A percentile compares a stretch with the other conserved stretches of the same genome.
Evolutionary conservation across 2,329 filamentous ascomycete genomes (phyloP).

Genomic region (Elsinoe ampelina): DNA sequence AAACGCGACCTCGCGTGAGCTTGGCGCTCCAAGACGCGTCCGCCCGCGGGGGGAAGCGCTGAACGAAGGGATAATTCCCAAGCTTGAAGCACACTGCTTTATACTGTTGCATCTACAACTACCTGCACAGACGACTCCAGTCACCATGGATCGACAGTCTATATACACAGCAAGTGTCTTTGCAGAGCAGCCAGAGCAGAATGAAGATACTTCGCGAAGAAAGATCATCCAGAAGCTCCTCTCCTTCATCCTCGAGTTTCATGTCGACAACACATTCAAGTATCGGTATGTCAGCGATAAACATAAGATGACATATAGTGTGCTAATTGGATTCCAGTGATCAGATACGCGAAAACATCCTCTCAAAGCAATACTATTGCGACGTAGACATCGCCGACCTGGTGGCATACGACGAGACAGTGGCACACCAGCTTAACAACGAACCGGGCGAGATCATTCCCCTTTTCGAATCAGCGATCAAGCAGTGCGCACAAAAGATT

Average conservation of each 20-base stretch:
- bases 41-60: constrained; percentile 3
- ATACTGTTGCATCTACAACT: neutral
- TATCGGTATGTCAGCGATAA: constrained; percentile 57
- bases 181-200: constrained; percentile 33
- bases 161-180: constrained; percentile 80
- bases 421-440: constrained; percentile 79
- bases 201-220: constrained; percentile 26
- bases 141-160: constrained; percentile 73
- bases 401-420: constrained; percentile 91
- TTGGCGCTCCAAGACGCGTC: neutral
- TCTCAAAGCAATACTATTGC: constrained; percentile 90
- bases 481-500: constrained; percentile 85
- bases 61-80: neutral
- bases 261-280: constrained; percentile 87
- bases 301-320: neutral
- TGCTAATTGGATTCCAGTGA: constrained; percentile 53
- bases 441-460: constrained; percentile 91
- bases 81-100: neutral
- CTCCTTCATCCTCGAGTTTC: constrained; percentile 86
- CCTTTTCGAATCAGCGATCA: constrained; percentile 81
- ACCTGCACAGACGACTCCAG: neutral
- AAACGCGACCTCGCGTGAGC: neutral
- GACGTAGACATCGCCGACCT: constrained; percentile 93
- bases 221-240: constrained; percentile 70
- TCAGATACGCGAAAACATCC: constrained; percentile 87